Base-by-base conservation (phyloP, 257 asterid genomes). In the Petunia secreta region DNA sequence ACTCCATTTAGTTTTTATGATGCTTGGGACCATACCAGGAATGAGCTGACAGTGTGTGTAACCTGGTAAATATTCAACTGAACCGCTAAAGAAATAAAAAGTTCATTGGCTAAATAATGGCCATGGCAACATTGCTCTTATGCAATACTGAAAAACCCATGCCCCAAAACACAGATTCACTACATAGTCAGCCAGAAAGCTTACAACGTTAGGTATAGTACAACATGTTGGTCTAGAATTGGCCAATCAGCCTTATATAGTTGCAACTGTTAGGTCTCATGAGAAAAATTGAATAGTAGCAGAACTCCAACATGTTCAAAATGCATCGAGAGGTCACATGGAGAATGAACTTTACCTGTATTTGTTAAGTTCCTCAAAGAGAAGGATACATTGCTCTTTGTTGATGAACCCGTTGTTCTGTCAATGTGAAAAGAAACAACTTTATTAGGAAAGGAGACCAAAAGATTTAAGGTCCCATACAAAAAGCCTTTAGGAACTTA, bases 321-420 rank as follows among this genome's bases (percentile, higher is more conserved):
- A 82, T 82, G 41, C 54, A 60, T 69, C 68, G 63, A 36, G 52
- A 13, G 79, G 37, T 80, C 69, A 43, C 16, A 40, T 10, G 78
- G 60, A 44, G 13, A 81, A 75, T 44, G 77, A 73, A 80, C 57
- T 50, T 55, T 80, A 93, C 98, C 98, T 91, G 95, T 95, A 93
- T 54, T 91, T 93, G 91, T 95, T 93, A 83, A 95, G 89, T 84
- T 95, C 98, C 78, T 91, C 98, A 80, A 52, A 52, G 73, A 95
- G 89, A 54, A 55, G 90, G 81, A 90, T 92, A 85, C 98, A 95
- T 84, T 95, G 98, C n/a, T 90, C 91, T 85, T 90, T 93, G 88
- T 92, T 62, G 81, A 95, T 93, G 86, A 82, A 91, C 67, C 94
- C 94, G 11, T 55, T 79, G 75, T 90, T 67, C 98, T 95, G 90